Evolutionary conservation across 1,284 basidiomycete genomes (phyloP).

Genomic region (Ganoderma sinense): DNA sequence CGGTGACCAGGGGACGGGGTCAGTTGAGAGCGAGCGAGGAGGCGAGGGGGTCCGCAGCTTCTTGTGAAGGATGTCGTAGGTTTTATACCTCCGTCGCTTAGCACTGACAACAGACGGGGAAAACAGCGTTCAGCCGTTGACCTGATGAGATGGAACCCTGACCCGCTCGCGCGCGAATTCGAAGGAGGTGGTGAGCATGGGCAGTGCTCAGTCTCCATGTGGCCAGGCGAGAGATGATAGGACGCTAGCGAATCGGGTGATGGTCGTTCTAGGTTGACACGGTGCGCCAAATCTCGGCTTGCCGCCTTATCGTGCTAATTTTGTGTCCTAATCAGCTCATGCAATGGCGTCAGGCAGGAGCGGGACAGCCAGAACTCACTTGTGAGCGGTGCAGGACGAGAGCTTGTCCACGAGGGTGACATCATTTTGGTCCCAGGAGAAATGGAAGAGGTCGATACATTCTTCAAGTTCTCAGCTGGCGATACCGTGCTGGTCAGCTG

Average conservation of each 20-base stretch:
- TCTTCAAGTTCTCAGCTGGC: too few relatives aligned
- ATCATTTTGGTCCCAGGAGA: too few relatives aligned
- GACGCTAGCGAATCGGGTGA: neutral
- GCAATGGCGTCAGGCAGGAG: neutral
- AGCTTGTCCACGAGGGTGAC: too few relatives aligned
- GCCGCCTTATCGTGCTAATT: conserved; percentile 5
- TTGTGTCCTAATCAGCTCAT: neutral
- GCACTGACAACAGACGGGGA: neutral
- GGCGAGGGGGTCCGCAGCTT: neutral
- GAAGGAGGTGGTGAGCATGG: neutral
- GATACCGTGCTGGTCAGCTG: too few relatives aligned
- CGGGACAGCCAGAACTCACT: neutral
- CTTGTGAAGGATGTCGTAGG: too few relatives aligned
- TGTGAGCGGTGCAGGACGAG: neutral
- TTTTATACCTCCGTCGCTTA: neutral
- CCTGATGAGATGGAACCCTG: neutral
- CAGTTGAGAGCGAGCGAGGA: neutral
- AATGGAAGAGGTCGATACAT: too few relatives aligned
- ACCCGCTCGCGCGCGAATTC: neutral
- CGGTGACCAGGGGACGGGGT: neutral
- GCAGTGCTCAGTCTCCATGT: conserved; percentile 3
- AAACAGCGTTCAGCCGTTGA: neutral
- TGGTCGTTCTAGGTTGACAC: neutral
- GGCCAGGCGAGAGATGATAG: neutral
- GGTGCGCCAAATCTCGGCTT: neutral